Evolutionary conservation across 768 basidiomycete genomes (phyloP).

Genomic region (Megacollybia marginata): DNA sequence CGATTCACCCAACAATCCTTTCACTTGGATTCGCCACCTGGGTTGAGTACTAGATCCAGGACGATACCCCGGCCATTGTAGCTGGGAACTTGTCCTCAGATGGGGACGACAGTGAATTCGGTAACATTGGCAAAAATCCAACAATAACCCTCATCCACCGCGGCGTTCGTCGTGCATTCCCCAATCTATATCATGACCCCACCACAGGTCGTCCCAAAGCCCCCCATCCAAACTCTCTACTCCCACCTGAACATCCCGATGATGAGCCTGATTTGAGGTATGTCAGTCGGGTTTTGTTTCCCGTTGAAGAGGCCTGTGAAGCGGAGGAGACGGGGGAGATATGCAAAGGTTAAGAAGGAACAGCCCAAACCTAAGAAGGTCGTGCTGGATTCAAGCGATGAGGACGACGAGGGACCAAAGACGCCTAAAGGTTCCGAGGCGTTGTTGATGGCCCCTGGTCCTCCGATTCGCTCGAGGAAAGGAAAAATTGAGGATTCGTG

Average conservation of each 20-base stretch:
- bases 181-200: slow-evolving; percentile 35
- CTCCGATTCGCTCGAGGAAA: too few relatives aligned
- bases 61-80: slow-evolving; percentile 1
- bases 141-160: slow-evolving; percentile 29
- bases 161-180: slow-evolving; percentile 34
- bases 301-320: background rate
- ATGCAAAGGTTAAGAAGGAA: too few relatives aligned
- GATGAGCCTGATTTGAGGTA: slow-evolving; percentile 25
- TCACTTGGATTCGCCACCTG: slow-evolving; percentile 24
- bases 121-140: background rate
- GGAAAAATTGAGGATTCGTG: too few relatives aligned
- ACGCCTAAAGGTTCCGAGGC: too few relatives aligned
- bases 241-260: slow-evolving; percentile 39
- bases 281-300: slow-evolving; percentile 1
- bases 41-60: slow-evolving; percentile 3
- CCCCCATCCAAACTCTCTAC: slow-evolving; percentile 24
- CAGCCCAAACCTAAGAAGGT: too few relatives aligned
- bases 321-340: too few relatives aligned
- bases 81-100: slow-evolving; percentile 15
- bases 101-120: slow-evolving; percentile 27
- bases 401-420: too few relatives aligned
- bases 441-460: too few relatives aligned
- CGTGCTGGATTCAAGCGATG: too few relatives aligned
- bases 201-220: background rate
- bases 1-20: slow-evolving; percentile 47